phyloP scores from a whole-genome alignment of 768 basidiomycete species.

The Lyophyllum decastes region DNA sequence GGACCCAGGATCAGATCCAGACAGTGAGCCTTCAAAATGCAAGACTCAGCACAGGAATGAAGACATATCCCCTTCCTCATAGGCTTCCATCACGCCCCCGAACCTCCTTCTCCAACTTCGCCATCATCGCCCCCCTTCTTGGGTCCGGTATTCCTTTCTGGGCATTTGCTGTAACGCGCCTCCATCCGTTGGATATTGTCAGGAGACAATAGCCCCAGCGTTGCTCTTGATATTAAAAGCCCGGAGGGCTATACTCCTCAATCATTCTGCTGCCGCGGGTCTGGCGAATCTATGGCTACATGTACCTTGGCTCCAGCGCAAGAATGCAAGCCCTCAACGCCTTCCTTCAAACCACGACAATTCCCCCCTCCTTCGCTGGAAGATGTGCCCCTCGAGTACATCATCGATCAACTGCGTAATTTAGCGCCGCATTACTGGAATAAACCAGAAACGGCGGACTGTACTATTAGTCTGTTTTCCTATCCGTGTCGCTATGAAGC shows the following conservation, averaged over 20 bases:
- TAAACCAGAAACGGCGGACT: slow-evolving; percentile 75
- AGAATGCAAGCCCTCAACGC: slow-evolving; percentile 31
- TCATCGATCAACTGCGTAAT: slow-evolving; percentile 65
- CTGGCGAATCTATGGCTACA: slow-evolving; percentile 34
- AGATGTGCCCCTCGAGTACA: slow-evolving; percentile 72
- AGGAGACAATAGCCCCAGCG: slow-evolving; percentile 31
- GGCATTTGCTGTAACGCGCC: slow-evolving; percentile 3
- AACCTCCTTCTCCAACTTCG: slow-evolving; percentile 10
- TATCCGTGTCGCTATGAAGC: not conserved
- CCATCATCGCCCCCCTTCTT: slow-evolving; percentile 21
- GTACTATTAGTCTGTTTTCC: slow-evolving; percentile 62
- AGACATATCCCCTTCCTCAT: slow-evolving; percentile 20
- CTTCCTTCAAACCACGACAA: slow-evolving; percentile 53
- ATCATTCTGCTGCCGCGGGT: slow-evolving; percentile 41
- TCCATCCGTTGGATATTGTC: slow-evolving; percentile 22
- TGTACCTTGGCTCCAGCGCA: slow-evolving; percentile 25
- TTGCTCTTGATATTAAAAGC: slow-evolving; percentile 30
- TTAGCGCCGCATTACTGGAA: slow-evolving; percentile 75
- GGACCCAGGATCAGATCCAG: slow-evolving; percentile 16
- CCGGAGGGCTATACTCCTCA: slow-evolving; percentile 25
- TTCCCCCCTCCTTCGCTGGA: slow-evolving; percentile 66
- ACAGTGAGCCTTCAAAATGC: slow-evolving; percentile 14
- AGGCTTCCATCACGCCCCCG: slow-evolving; percentile 12
- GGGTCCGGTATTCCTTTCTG: slow-evolving; percentile 34
- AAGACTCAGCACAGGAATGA: slow-evolving; percentile 3